Conservation (phyloP, 2,329 filamentous ascomycete species). For the Botrytis byssoidea region DNA sequence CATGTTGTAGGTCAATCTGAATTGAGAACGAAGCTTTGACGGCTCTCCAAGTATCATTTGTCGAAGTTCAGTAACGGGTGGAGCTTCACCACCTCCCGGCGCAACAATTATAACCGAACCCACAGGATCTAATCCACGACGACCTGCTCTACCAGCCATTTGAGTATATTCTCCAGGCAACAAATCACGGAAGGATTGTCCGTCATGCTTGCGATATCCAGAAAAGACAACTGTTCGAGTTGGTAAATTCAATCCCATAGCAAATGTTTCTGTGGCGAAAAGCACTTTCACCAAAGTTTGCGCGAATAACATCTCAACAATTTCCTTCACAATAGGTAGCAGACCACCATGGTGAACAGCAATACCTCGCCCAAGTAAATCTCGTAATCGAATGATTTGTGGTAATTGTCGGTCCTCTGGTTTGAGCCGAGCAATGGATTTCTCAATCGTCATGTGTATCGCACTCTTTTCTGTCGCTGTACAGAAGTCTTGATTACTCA, state of each 20-base stretch:
- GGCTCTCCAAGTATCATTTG: slow-evolving; percentile 97
- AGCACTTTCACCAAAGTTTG: slow-evolving; percentile 94
- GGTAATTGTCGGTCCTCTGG: slow-evolving; percentile 87
- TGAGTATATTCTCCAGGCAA: slow-evolving; percentile 96
- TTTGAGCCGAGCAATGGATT: slow-evolving; percentile 86
- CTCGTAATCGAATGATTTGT: slow-evolving; percentile 84
- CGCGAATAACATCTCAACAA: slow-evolving; percentile 95
- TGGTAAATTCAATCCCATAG: slow-evolving; percentile 94
- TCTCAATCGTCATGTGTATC: slow-evolving; percentile 96
- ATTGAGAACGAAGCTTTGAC: slow-evolving; percentile 92
- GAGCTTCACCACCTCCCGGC: slow-evolving; percentile 77
- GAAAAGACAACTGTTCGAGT: slow-evolving; percentile 97
- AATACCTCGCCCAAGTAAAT: slow-evolving; percentile 82
- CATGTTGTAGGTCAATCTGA: slow-evolving; percentile 98
- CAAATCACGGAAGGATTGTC: slow-evolving; percentile 84
- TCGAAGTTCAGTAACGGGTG: slow-evolving; percentile 75
- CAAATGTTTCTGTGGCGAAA: slow-evolving; percentile 97
- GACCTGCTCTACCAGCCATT: slow-evolving; percentile 93
- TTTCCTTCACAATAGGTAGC: slow-evolving; percentile 93
- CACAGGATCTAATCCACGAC: slow-evolving; percentile 87
- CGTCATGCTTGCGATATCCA: slow-evolving; percentile 94
- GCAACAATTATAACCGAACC: slow-evolving; percentile 94
- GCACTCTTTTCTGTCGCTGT: slow-evolving; percentile 92
- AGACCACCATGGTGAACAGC: slow-evolving; percentile 95
- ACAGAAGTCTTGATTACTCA: slow-evolving; percentile 94